A percentile compares a stretch with the other conserved stretches of the same genome.
phyloP scores from a whole-genome alignment of 495 filamentous ascomycete genomes.

The Podospora didyma region DNA sequence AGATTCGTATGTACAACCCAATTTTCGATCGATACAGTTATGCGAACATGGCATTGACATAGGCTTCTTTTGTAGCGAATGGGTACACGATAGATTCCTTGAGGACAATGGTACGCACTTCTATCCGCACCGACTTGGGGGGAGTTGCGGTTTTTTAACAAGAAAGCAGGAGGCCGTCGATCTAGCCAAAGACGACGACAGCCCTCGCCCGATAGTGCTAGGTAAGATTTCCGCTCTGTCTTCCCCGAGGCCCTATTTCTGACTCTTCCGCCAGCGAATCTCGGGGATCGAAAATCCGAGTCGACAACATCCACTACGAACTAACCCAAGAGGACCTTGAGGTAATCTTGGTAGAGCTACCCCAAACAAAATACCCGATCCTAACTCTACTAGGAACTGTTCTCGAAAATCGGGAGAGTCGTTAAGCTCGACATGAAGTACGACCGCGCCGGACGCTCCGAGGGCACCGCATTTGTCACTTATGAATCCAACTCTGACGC shows the following conservation, averaged over 20 bases:
- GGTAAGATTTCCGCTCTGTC: conserved; percentile 36
- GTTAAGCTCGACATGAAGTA: conserved; percentile 68
- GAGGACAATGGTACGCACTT: conserved; percentile 57
- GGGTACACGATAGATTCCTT: conserved; percentile 79
- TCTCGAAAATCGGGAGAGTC: conserved; percentile 72
- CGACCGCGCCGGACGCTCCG: conserved; percentile 86
- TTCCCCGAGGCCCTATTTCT: background rate
- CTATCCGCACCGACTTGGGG: conserved; percentile 2
- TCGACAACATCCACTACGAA: conserved; percentile 94
- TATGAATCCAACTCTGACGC: conserved; percentile 70
- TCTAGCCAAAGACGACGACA: conserved; percentile 35
- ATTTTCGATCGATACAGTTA: too few relatives aligned
- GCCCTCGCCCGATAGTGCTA: conserved; percentile 44
- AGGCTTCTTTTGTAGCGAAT: conserved; percentile 56
- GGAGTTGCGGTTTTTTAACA: conserved; percentile 18
- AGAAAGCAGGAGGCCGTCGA: conserved; percentile 30
- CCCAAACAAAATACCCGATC: conserved; percentile 1
- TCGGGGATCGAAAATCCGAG: conserved; percentile 66
- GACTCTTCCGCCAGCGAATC: conserved; percentile 36
- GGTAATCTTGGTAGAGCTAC: conserved; percentile 43
- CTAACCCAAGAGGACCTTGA: conserved; percentile 81
- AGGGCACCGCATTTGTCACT: conserved; percentile 81
- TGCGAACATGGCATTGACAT: conserved; percentile 11
- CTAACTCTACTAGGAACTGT: conserved; percentile 60
- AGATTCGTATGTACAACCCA: conserved; percentile 43